Evolutionary conservation across 1,139 yeast genomes (phyloP), one percentile per base, ranked within the genome.

Genomic region (Diutina siamensis): DNA sequence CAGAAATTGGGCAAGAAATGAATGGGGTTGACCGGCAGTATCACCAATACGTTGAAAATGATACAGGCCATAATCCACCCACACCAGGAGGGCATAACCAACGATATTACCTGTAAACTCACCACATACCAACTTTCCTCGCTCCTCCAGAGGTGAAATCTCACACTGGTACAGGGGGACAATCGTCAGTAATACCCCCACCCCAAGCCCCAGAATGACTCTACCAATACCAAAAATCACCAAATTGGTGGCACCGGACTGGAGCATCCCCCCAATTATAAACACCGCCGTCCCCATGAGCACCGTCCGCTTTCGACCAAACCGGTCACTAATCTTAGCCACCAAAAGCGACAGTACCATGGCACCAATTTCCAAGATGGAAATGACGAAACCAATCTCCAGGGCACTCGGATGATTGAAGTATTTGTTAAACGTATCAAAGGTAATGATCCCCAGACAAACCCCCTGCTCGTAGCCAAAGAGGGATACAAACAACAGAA

Each of bases 401-500:
- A 75, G 58, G 28, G 76, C 63, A 15, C 62, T 58, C 3, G 80
- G 80, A 42, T 70, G 52, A 50, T 68, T 50, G 52, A 73, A 75
- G 55, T 67, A 74, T 38, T 54, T 51, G 22, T 72, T 71, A 51
- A 82, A 72, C 1, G 76, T 70, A 17, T 59, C 68, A 50, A 63
- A 70, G n/a, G 73, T 69, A 13, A 41, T 20, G 19, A 41, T 32
- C 21, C 44, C 44, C 36, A 31, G 35, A 21, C 35, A 41, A 9
- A 41, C 44, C 36, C 44, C 44, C n/a, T 41, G 44, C 13, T 41
- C 44, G 31, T 41, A 41, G 28, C 44, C 44, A 10, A 41, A 40
- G 32, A 87, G 67, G 48, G 87, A 81, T 13, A 87, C 95, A 46
- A 94, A 94, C 7, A 85, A 67, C 32, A 89, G 80, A 19, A 86